Conservation (phyloP, 768 basidiomycete genomes). For the Tricholoma furcatifolium region DNA sequence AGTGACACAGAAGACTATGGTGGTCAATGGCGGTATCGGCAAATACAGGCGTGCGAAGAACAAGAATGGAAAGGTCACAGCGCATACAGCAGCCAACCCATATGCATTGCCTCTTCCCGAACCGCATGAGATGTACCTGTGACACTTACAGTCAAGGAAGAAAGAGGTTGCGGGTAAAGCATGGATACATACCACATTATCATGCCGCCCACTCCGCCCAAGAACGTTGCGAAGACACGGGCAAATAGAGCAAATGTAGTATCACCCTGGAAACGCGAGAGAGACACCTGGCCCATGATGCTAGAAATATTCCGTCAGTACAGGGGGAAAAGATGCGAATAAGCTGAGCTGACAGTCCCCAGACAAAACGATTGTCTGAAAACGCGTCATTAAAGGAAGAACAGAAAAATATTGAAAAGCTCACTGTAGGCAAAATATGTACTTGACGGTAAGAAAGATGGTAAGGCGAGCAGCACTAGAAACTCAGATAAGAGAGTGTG, state of each 20-base stretch:
- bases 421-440: slow-evolving; percentile 59
- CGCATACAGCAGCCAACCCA: slow-evolving; percentile 66
- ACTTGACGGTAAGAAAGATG: slow-evolving; percentile 52
- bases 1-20: slow-evolving; percentile 68
- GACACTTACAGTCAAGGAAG: not conserved
- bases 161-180: not conserved
- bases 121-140: slow-evolving; percentile 72
- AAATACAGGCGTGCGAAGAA: slow-evolving; percentile 72
- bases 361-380: slow-evolving; percentile 61
- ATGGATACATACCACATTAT: slow-evolving; percentile 56
- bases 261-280: slow-evolving; percentile 73
- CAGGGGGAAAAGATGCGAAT: not conserved
- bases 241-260: slow-evolving; percentile 65
- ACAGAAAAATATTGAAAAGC: slow-evolving; percentile 16
- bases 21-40: slow-evolving; percentile 72
- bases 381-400: not conserved
- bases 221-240: slow-evolving; percentile 63
- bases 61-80: slow-evolving; percentile 71
- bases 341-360: slow-evolving; percentile 56
- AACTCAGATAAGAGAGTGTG: not conserved
- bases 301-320: slow-evolving; percentile 28
- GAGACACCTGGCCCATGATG: slow-evolving; percentile 73
- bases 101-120: slow-evolving; percentile 58
- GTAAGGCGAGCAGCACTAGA: slow-evolving; percentile 56
- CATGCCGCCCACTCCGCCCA: slow-evolving; percentile 61